Base-by-base conservation (phyloP, 2,329 filamentous ascomycete species). In the Dactylonectria macrodidyma region DNA sequence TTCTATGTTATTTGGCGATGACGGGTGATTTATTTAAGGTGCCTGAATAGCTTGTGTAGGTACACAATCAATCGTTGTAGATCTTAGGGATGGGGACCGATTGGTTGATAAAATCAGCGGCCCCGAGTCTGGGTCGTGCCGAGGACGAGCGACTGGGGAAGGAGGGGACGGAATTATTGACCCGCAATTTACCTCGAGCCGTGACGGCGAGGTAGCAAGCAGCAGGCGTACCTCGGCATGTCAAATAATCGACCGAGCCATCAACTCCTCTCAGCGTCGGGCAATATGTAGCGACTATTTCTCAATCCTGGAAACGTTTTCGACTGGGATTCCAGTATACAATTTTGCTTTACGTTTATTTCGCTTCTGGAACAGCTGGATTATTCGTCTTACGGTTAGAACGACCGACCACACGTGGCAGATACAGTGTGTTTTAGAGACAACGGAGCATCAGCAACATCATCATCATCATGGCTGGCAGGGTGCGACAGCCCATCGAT, bases 401-500 rank as follows among this genome's bases (percentile, higher is more conserved):
- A 14, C 3, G 34, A 47, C 24, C 22, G 14, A 36, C 38, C 30
- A 26, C 24, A 51, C 34, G 19, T 26, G 26, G 59, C 52, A 46
- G 22, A 38, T n/a, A 34, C 41, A 16, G 51, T 22, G 22, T 33
- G 24, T 10, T 30, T n/a, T 22, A 16, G 22, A 14, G 19, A 5
- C 38, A 41, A 10, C 48, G 16, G 44, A 26, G n/a, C 26, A 30
- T 30, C 26, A 30, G 12, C 14, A 56, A 51, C 24, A 68, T 33
- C 48, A 44, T 34, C 63, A 41, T 62, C 69, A 77, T 64, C 60
- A 92, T 98, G 95, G 95, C 96, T 60, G 95, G 95, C 75, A 87
- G 87, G 71, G 91, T 99, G 66, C 91, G 96, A 80, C 96, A 99
- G 80, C 93, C 94, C 50, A 97, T 99, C 78, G 93, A 98, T 79